Evolutionary conservation across 176 grass and related monocot genomes (phyloP).

Genomic region (Oryza australiensis): DNA sequence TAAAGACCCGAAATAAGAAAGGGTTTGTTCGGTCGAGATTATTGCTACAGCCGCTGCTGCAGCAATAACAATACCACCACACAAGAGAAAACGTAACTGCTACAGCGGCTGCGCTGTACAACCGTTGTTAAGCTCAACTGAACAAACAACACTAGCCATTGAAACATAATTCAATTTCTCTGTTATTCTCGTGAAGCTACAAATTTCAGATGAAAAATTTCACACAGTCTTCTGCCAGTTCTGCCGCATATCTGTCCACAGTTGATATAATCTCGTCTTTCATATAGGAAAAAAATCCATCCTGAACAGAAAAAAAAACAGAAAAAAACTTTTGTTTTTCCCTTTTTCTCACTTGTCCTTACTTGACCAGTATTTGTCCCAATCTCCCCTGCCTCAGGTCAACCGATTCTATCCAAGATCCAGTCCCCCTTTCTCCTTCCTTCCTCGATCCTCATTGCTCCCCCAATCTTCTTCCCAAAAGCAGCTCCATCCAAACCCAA

Average conservation of each 20-base stretch:
- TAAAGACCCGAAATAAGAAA: no score
- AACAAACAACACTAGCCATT: no score
- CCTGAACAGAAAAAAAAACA: conserved; percentile 18
- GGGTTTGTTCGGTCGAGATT: no score
- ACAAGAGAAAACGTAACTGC: no score
- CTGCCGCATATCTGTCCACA: neutral
- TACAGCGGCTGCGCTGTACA: no score
- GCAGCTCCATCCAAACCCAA: neutral
- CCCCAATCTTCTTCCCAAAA: conserved; percentile 1
- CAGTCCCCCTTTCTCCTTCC: neutral
- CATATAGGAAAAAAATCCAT: neutral
- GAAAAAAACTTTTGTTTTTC: conserved; percentile 14
- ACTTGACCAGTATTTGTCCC: conserved; percentile 25
- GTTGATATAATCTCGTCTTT: conserved; percentile 6
- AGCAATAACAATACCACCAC: no score
- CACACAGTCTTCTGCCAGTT: neutral
- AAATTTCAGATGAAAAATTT: conserved; percentile 5
- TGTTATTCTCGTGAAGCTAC: neutral
- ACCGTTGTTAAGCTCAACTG: no score
- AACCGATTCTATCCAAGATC: conserved; percentile 47
- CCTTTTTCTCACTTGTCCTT: conserved; percentile 10
- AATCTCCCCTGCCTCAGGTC: conserved; percentile 20
- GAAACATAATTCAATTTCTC: no score
- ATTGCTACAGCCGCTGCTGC: no score
- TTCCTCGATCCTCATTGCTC: neutral